Conservation (phyloP, 257 asterid species). For the Solanum etuberosum region DNA sequence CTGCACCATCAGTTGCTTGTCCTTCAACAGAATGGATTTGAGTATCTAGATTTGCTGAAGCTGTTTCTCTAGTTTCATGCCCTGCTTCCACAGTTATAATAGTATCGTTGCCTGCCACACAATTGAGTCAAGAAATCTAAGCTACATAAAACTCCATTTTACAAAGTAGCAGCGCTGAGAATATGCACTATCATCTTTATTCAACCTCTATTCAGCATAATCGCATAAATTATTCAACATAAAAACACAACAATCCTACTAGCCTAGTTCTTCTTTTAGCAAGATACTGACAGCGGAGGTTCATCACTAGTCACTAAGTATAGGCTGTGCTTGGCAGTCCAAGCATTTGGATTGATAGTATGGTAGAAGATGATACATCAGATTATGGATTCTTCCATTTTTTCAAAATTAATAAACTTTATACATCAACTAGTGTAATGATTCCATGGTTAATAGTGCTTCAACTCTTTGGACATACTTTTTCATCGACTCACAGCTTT, state of each 20-base stretch:
- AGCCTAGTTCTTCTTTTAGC: not conserved
- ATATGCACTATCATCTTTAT: not conserved
- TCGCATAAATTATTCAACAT: not conserved
- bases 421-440: not conserved
- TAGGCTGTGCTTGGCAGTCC: not conserved
- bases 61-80: constrained; percentile 10
- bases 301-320: not conserved
- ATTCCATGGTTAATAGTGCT: not conserved
- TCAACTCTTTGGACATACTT: not conserved
- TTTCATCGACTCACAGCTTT: not conserved
- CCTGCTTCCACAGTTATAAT: constrained; percentile 40
- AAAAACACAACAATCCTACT: not conserved
- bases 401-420: not conserved
- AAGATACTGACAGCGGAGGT: not conserved
- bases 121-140: not conserved
- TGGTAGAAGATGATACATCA: not conserved
- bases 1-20: constrained; percentile 22
- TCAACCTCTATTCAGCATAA: not conserved
- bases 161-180: not conserved
- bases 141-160: not conserved
- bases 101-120: constrained; percentile 48
- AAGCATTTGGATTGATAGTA: not conserved
- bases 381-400: not conserved
- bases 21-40: constrained; percentile 11
- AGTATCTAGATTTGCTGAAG: constrained; percentile 12